Percentiles rank a stretch among this genome's conserved stretches.
Evolutionary conservation across 805 yeast species (phyloP).

Genomic region (Candida glaebosa): DNA sequence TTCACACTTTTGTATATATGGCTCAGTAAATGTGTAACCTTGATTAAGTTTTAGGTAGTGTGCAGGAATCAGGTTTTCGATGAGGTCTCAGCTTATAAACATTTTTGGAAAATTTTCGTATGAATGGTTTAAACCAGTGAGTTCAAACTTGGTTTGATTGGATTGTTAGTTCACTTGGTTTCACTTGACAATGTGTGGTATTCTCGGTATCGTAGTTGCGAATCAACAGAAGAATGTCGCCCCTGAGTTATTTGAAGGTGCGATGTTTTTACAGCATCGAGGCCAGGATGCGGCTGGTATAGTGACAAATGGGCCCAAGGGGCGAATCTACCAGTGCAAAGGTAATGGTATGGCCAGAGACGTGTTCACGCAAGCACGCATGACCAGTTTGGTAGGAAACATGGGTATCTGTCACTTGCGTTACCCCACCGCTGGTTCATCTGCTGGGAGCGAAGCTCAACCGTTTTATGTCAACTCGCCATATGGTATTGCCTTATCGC

Average conservation of each 20-base stretch:
- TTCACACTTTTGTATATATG: background rate
- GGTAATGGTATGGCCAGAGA: slow-evolving; percentile 99
- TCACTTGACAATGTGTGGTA: slow-evolving; percentile 76
- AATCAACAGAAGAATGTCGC: slow-evolving; percentile 73
- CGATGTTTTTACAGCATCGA: slow-evolving; percentile 89
- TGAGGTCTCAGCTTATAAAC: background rate
- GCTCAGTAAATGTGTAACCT: background rate
- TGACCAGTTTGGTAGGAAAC: slow-evolving; percentile 78
- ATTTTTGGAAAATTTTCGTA: background rate
- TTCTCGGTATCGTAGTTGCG: slow-evolving; percentile 81
- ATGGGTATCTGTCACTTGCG: slow-evolving; percentile 95
- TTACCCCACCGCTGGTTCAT: slow-evolving; percentile 96
- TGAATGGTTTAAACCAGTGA: background rate
- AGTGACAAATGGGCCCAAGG: slow-evolving; percentile 90
- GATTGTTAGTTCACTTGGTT: background rate
- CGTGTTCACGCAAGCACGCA: slow-evolving; percentile 83
- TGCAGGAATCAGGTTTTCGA: background rate
- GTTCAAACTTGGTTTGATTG: slow-evolving; percentile 1
- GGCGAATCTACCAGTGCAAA: slow-evolving; percentile 93
- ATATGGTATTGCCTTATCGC: slow-evolving; percentile 85
- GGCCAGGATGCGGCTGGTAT: slow-evolving; percentile 99
- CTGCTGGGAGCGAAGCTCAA: slow-evolving; percentile 96
- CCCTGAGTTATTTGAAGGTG: slow-evolving; percentile 88
- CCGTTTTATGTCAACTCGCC: slow-evolving; percentile 98
- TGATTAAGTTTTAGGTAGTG: background rate